Base-by-base conservation (phyloP, 73 alveolate genomes). In the Durusdinium trenchii region DNA sequence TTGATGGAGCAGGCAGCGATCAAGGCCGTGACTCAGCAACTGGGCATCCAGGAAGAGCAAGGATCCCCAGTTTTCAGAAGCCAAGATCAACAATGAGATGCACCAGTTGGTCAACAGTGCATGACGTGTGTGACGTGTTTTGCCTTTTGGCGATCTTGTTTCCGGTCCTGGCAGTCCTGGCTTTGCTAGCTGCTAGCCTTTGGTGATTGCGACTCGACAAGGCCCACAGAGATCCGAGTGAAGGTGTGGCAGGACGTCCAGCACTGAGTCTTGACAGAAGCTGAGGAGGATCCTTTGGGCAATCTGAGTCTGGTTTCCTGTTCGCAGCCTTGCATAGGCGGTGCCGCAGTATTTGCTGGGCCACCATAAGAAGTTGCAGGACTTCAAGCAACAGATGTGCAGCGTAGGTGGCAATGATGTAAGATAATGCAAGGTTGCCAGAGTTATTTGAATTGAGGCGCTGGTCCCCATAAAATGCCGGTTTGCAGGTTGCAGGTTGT, bases 311-410 rank as follows among this genome's bases (percentile, higher is more conserved):
- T 43, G 7, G 35, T 42, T 30, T 36, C 54, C 6, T 7, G 60
- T 76, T 12, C 26, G 60, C 5, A 4, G 26, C 12, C 28, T 10
- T 38, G 54, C 54, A 76, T 20, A 93, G 91, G 99, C 61, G 4
- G 94, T 94, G 48, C 99, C 99, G 43, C 94, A 76, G 83, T 94
- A 94, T 48, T 18, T n/a, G 9, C 94, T 94, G 23, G 99, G 99
- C 47, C 99, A 94, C 64, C 94, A 54, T 40, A 18, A 38, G 81
- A 35, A 54, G n/a, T 30, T 94, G 94, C 75, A 76, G 91, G 99
- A 75, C 7, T 64, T 9, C 78, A 32, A 67, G 7, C 26, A 10
- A 67, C 7, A 32, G 81, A 14, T 2, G 38, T 67, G 12, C 2
- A 67, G 43, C 26, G 78, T 12, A 6, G 38, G 32, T 23, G 38